phyloP scores from a whole-genome alignment of 306 rosid genomes.

The Cucurbita pepo region DNA sequence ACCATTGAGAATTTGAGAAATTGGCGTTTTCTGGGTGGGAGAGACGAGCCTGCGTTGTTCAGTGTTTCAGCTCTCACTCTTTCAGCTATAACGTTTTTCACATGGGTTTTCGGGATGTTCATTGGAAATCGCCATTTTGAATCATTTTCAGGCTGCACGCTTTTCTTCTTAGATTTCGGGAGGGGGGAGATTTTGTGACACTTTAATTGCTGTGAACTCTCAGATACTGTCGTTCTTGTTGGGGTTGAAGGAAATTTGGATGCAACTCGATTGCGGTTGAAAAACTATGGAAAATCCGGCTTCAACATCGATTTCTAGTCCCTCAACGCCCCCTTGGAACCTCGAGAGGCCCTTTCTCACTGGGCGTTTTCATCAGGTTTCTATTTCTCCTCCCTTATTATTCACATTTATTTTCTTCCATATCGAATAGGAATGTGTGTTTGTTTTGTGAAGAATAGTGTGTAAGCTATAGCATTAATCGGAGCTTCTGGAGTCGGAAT shows the following conservation, averaged over 20 bases:
- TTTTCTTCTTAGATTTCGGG: background rate
- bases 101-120: background rate
- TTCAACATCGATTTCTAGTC: constrained; percentile 10
- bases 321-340: constrained; percentile 43
- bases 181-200: background rate
- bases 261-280: background rate
- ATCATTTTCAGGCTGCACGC: background rate
- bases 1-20: background rate
- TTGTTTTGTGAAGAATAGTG: background rate
- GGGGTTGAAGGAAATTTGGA: background rate
- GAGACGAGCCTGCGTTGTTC: background rate
- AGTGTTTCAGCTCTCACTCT: background rate
- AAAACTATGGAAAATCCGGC: constrained; percentile 15
- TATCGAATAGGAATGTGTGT: background rate
- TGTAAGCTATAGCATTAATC: background rate
- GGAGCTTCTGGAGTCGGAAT: background rate
- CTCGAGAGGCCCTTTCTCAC: constrained; percentile 43
- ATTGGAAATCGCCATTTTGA: background rate
- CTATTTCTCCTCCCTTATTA: background rate
- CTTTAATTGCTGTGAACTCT: background rate
- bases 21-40: background rate
- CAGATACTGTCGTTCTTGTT: background rate
- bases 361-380: constrained; percentile 43
- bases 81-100: background rate
- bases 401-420: background rate